These are phyloP conservation scores for Thalassiosira mediterranea DNA, from an alignment of 352 stramenopile species.

Conservation along the genomic window DNA sequence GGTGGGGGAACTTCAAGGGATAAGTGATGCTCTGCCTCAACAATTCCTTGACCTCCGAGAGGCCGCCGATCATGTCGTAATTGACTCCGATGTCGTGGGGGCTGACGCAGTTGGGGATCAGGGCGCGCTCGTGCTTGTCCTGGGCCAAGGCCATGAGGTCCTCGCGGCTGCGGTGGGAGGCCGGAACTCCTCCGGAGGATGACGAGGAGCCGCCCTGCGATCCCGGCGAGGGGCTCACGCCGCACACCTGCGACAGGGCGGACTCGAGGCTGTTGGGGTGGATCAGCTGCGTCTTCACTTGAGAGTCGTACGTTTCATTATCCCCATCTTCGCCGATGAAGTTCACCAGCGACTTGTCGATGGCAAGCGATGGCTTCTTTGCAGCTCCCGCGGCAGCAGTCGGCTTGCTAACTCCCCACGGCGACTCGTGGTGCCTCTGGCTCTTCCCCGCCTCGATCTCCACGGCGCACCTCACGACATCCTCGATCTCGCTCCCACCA, in stretches of 20 bases:
- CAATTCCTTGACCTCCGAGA: slow-evolving; percentile 88
- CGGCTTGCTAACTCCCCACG: slow-evolving; percentile 48
- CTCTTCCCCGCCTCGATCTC: slow-evolving; percentile 83
- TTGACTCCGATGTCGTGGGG: slow-evolving; percentile 89
- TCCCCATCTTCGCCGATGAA: slow-evolving; percentile 38
- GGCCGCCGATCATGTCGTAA: slow-evolving; percentile 89
- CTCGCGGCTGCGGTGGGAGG: slow-evolving; percentile 72
- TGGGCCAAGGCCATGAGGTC: slow-evolving; percentile 80
- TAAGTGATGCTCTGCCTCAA: slow-evolving; percentile 89
- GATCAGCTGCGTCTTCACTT: slow-evolving; percentile 50
- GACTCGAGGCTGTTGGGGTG: slow-evolving; percentile 79
- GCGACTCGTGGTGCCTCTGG: slow-evolving; percentile 62
- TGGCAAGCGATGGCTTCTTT: slow-evolving; percentile 7
- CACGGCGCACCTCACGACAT: slow-evolving; percentile 79
- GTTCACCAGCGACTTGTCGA: slow-evolving; percentile 52
- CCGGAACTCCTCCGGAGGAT: slow-evolving; percentile 29
- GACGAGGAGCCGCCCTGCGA: slow-evolving; percentile 61
- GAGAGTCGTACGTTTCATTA: slow-evolving; percentile 7
- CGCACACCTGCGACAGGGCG: slow-evolving; percentile 70
- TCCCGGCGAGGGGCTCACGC: slow-evolving; percentile 71
- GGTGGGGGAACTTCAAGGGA: slow-evolving; percentile 87
- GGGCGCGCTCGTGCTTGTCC: slow-evolving; percentile 86
- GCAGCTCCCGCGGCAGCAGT: not conserved
- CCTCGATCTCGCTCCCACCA: slow-evolving; percentile 57
- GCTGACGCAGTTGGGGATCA: slow-evolving; percentile 83